These are phyloP conservation scores for Phytophthora ramorum DNA, from an alignment of 352 stramenopile genomes.

Conservation along the genomic window DNA sequence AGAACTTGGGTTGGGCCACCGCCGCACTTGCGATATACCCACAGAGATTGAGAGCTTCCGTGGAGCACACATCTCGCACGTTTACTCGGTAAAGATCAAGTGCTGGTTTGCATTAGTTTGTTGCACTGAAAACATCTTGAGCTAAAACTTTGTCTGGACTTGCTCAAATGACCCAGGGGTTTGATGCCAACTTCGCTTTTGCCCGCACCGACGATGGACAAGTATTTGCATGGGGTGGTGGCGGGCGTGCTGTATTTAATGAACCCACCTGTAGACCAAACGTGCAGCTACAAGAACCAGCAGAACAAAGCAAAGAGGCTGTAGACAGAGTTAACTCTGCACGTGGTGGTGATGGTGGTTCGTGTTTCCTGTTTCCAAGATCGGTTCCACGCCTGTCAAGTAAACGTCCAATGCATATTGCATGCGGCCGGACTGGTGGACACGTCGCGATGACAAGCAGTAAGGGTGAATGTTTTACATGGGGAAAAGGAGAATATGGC, in stretches of 20 bases:
- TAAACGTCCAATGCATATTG: constrained; percentile 38
- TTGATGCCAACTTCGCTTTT: constrained; percentile 78
- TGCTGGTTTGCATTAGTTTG: neutral
- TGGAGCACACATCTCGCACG: constrained; percentile 44
- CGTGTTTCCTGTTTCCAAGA: constrained; percentile 59
- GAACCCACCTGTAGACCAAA: constrained; percentile 1
- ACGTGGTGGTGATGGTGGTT: neutral
- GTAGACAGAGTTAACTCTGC: neutral
- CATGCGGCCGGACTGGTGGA: constrained; percentile 51
- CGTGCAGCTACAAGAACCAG: constrained; percentile 13
- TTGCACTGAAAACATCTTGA: neutral
- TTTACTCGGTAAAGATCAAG: constrained; percentile 51
- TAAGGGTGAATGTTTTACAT: constrained; percentile 58
- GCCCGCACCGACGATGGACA: constrained; percentile 82
- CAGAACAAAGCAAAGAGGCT: neutral
- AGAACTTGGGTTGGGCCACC: constrained; percentile 68
- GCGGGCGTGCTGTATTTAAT: constrained; percentile 51
- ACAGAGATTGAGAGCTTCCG: constrained; percentile 70
- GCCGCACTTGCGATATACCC: constrained; percentile 34
- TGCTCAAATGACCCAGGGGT: constrained; percentile 45
- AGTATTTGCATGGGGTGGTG: constrained; percentile 91
- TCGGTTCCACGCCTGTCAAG: constrained; percentile 40
- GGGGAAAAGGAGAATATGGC: constrained; percentile 66
- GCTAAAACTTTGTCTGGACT: neutral
- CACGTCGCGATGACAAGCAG: constrained; percentile 53